phyloP scores from a whole-genome alignment of 1,284 basidiomycete genomes.

The Tremellales sp. region DNA sequence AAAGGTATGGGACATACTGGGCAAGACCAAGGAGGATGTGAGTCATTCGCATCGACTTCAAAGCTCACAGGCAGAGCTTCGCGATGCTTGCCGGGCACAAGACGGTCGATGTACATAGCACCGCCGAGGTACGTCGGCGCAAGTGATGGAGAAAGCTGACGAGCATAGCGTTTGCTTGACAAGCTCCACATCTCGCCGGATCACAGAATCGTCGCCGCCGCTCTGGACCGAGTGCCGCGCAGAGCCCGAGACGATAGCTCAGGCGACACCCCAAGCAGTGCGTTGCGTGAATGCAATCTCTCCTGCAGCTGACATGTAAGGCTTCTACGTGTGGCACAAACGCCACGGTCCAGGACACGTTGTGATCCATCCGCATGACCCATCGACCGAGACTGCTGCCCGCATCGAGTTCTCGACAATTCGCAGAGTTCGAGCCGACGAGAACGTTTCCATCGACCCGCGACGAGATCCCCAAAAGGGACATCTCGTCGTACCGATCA shows the following conservation, averaged over 20 bases:
- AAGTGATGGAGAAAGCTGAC: neutral
- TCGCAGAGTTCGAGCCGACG: conserved; percentile 2
- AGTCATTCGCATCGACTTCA: conserved; percentile 2
- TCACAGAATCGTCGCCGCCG: conserved; percentile 7
- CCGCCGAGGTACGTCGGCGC: conserved; percentile 14
- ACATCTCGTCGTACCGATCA: conserved; percentile 15
- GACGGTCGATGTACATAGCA: conserved; percentile 14
- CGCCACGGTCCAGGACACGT: conserved; percentile 26
- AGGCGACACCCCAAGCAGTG: conserved; percentile 18
- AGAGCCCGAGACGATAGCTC: conserved; percentile 5
- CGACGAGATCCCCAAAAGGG: conserved; percentile 1
- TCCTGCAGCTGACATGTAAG: conserved; percentile 5
- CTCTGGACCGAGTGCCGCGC: conserved; percentile 14
- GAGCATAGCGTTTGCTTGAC: conserved; percentile 10
- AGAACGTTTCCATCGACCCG: conserved; percentile 5
- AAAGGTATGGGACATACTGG: conserved; percentile 13
- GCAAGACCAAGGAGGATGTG: conserved; percentile 26
- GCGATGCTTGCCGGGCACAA: conserved; percentile 23
- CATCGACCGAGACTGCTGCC: conserved; percentile 8
- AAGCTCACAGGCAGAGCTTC: conserved; percentile 15
- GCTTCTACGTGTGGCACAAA: conserved; percentile 26
- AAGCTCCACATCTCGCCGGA: conserved; percentile 20
- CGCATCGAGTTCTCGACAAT: conserved; percentile 23
- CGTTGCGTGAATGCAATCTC: conserved; percentile 1
- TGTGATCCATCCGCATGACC: conserved; percentile 19